Evolutionary conservation across 2,329 filamentous ascomycete species (phyloP), one percentile per base, ranked within the genome.

Genomic region (Claviceps paspali): DNA sequence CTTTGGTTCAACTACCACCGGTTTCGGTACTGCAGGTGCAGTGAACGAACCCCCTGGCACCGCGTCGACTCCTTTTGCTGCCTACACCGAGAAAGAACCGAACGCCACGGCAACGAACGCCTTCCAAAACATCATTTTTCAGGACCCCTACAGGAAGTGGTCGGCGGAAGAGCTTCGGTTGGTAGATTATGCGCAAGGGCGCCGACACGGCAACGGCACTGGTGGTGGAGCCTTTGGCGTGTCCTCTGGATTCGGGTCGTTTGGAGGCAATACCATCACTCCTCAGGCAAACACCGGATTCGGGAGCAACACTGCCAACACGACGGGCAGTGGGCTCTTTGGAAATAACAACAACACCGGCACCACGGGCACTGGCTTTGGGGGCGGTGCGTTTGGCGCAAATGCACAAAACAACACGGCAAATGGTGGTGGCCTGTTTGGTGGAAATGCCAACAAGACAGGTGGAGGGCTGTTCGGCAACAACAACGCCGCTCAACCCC

Each of bases 161-260:
- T 95, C 88, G 8, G 74, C 83, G n/a, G 91, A 83, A 49, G 80
- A 91, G 56, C 61, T 91, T 38, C 71, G 83, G 51, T 60, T 93
- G 43, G 84, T 76, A 32, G 91, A 98, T 58, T 98, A 98, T 55
- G 73, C 79, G 41, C 82, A 87, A 57, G 87, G 87, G 35, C 77
- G 87, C 41, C 79, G 80, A 38, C 84, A 74, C 54, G 91, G 87
- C 24, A 93, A 88, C 57, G 70, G 73, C 29, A 84, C 80, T 43
- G 85, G 84, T 22, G 81, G 86, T 46, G 86, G 86, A 41, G 82
- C 81, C 6, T 95, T 95, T 57, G 88, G 86, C 14, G 68, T 77
- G 19, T 56, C 55, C 47, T 67, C 67, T 15, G 57, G 57, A 33
- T 67, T 72, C 47, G 64, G 67, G 7, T 69, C 68, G 44, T 70